Conservation (phyloP, 2,329 filamentous ascomycete genomes). For the Colletotrichum costaricense region DNA sequence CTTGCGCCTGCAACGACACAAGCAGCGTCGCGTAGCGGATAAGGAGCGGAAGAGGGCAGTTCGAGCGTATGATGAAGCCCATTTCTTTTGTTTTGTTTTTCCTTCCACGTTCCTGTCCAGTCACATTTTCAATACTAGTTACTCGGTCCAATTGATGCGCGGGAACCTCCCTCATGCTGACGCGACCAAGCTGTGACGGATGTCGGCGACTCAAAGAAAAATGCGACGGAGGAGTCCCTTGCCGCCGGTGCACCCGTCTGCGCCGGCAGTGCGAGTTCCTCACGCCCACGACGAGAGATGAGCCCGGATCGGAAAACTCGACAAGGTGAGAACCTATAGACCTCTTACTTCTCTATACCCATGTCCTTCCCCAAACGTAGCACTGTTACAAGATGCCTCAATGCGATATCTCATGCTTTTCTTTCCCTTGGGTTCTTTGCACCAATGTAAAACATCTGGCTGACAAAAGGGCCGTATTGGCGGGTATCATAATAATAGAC, state of each 20-base stretch:
- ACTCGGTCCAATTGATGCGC: background rate
- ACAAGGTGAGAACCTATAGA: slow-evolving; percentile 13
- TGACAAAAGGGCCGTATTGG: slow-evolving; percentile 16
- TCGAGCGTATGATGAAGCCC: slow-evolving; percentile 38
- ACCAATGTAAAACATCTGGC: slow-evolving; percentile 23
- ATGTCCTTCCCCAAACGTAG: background rate
- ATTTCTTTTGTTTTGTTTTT: background rate
- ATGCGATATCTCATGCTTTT: background rate
- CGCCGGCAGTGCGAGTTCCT: slow-evolving; percentile 62
- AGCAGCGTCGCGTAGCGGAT: slow-evolving; percentile 40
- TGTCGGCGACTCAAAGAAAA: slow-evolving; percentile 67
- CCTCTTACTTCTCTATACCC: background rate
- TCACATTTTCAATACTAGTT: background rate
- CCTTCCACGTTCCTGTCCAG: too few relatives aligned
- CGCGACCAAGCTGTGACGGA: slow-evolving; percentile 59
- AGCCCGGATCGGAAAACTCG: slow-evolving; percentile 34
- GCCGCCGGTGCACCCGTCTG: slow-evolving; percentile 62
- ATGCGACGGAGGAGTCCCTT: slow-evolving; percentile 66
- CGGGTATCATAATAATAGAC: background rate
- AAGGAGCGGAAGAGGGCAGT: slow-evolving; percentile 43
- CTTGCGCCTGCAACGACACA: slow-evolving; percentile 37
- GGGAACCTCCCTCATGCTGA: slow-evolving; percentile 26
- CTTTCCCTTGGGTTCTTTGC: background rate
- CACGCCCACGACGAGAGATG: slow-evolving; percentile 45
- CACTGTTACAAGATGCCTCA: background rate